Conservation (phyloP, 2,329 filamentous ascomycete species). For the Myriosclerotinia scirpicola region DNA sequence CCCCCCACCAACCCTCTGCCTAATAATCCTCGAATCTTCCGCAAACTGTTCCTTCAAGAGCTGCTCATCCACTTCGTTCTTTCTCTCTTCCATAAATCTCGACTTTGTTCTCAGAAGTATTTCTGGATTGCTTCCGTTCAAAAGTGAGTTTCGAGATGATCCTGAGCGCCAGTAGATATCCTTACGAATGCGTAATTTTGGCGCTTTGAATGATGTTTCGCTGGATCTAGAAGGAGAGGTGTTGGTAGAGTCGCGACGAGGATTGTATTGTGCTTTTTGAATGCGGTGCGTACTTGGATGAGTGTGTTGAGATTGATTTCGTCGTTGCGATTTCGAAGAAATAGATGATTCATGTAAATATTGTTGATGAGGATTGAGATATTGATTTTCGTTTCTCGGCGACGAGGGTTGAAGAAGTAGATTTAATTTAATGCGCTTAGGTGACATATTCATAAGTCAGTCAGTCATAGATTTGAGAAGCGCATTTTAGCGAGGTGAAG, state of each 20-base stretch:
- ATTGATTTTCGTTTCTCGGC: not conserved
- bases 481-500: not conserved
- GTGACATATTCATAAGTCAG: not conserved
- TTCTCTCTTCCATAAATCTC: not conserved
- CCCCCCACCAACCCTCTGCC: no score
- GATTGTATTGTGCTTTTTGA: not conserved
- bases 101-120: not conserved
- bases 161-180: not conserved
- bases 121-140: no score
- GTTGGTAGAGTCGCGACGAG: not conserved
- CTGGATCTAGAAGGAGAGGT: not conserved
- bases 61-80: not conserved
- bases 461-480: not conserved
- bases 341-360: no score
- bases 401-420: not conserved
- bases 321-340: not conserved
- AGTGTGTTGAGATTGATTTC: not conserved
- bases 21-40: not conserved
- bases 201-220: not conserved
- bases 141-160: not conserved
- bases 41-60: not conserved
- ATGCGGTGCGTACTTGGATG: not conserved
- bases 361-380: not conserved
- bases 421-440: not conserved
- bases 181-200: not conserved